Evolutionary conservation across 2,329 filamentous ascomycete genomes (phyloP).

Genomic region (Ophiostoma ulmi): DNA sequence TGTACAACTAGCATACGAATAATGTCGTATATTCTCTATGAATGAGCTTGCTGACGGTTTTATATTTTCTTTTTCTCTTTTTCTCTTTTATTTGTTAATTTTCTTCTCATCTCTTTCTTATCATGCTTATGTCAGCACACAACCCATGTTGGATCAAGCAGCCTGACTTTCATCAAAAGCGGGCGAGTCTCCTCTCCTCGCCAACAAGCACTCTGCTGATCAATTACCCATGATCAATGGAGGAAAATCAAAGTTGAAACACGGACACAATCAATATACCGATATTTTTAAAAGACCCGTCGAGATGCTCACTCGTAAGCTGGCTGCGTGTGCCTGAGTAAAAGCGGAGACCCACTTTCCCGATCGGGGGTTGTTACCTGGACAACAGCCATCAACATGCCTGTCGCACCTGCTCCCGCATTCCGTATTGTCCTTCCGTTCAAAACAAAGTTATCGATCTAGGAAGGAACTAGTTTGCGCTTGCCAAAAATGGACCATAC

Average conservation of each 20-base stretch:
- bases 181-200: background rate
- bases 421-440: conserved; percentile 15
- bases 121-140: background rate
- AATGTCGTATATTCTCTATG: too few relatives aligned
- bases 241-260: background rate
- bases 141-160: background rate
- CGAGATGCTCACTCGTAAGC: background rate
- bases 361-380: conserved; percentile 16
- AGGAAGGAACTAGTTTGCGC: conserved; percentile 2
- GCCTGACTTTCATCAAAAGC: too few relatives aligned
- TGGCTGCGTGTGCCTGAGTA: conserved; percentile 5
- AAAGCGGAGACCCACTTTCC: conserved; percentile 12
- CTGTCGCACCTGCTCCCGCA: conserved; percentile 12
- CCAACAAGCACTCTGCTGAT: background rate
- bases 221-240: background rate
- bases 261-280: background rate
- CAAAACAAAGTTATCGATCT: conserved; percentile 18
- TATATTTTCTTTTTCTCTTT: background rate
- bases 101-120: background rate
- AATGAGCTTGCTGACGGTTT: too few relatives aligned
- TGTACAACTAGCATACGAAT: too few relatives aligned
- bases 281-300: background rate
- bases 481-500: background rate
- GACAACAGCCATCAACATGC: conserved; percentile 23
- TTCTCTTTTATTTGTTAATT: background rate